phyloP scores from a whole-genome alignment of 805 yeast genomes.

The Candida insectorum region DNA sequence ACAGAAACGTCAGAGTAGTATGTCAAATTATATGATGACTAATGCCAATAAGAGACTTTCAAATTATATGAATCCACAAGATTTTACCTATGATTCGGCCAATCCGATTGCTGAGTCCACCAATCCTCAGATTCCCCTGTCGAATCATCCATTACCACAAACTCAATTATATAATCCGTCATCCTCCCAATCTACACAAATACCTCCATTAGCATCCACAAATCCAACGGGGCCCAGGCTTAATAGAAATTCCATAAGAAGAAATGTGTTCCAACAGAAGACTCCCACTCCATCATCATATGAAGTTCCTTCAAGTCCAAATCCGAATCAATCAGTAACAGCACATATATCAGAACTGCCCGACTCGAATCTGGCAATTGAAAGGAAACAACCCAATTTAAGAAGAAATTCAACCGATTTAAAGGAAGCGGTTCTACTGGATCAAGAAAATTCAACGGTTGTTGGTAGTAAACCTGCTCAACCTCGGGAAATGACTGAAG shows the following conservation, averaged over 20 bases:
- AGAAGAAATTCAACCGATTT: not conserved
- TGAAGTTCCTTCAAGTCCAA: constrained; percentile 41
- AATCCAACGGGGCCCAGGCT: not conserved
- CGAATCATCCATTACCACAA: too few relatives aligned
- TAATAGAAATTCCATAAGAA: constrained; percentile 8
- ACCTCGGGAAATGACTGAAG: constrained; percentile 44
- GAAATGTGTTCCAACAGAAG: constrained; percentile 19
- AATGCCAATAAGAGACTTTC: constrained; percentile 36
- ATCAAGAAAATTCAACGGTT: constrained; percentile 4
- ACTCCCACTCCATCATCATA: constrained; percentile 42
- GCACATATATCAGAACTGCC: constrained; percentile 38
- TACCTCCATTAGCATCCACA: too few relatives aligned
- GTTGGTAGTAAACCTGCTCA: too few relatives aligned
- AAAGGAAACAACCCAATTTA: constrained; percentile 9
- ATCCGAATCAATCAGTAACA: constrained; percentile 19
- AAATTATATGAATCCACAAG: constrained; percentile 8
- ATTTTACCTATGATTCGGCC: too few relatives aligned
- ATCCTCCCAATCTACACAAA: too few relatives aligned
- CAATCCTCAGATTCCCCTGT: too few relatives aligned
- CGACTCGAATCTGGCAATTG: constrained; percentile 30
- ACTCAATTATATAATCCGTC: too few relatives aligned
- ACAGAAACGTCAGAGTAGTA: constrained; percentile 41
- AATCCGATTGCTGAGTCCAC: too few relatives aligned
- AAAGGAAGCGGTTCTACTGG: constrained; percentile 3
- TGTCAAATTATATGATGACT: constrained; percentile 29